phyloP scores from a whole-genome alignment of 768 basidiomycete genomes.

The Boletus sensibilis region DNA sequence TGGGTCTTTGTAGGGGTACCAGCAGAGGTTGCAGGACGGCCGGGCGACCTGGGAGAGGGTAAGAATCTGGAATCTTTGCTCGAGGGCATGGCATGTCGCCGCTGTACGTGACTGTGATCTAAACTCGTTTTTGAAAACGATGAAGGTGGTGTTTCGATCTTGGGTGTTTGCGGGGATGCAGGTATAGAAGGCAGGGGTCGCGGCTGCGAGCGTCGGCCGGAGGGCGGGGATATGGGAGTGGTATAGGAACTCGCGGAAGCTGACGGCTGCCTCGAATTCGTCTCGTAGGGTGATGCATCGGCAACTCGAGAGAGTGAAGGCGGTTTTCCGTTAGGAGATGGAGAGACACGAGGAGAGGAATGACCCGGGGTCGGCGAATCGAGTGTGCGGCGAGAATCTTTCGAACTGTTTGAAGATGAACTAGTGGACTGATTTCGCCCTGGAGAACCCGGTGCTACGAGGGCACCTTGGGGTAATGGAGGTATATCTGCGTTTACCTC shows the following conservation, averaged over 20 bases:
- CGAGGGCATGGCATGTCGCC: slow-evolving; percentile 9
- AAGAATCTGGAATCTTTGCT: neutral
- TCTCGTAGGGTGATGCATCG: slow-evolving; percentile 12
- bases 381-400: slow-evolving; percentile 20
- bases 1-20: slow-evolving; percentile 20
- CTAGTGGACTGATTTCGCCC: slow-evolving; percentile 21
- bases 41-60: slow-evolving; percentile 14
- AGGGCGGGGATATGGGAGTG: slow-evolving; percentile 7
- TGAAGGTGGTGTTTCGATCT: slow-evolving; percentile 18
- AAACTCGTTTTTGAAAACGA: slow-evolving; percentile 17
- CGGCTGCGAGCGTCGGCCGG: slow-evolving; percentile 11
- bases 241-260: slow-evolving; percentile 12
- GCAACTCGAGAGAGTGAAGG: neutral
- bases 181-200: slow-evolving; percentile 31
- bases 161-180: slow-evolving; percentile 28
- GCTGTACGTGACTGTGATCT: slow-evolving; percentile 15
- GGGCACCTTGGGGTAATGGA: slow-evolving; percentile 12
- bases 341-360: slow-evolving; percentile 8
- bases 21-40: slow-evolving; percentile 44
- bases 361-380: slow-evolving; percentile 19
- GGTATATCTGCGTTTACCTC: slow-evolving; percentile 18
- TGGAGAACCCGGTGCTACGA: slow-evolving; percentile 17
- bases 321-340: slow-evolving; percentile 15
- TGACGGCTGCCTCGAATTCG: slow-evolving; percentile 25
- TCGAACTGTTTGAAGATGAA: slow-evolving; percentile 27